Conservation (phyloP, 768 basidiomycete genomes). For the Serendipita sp. region DNA sequence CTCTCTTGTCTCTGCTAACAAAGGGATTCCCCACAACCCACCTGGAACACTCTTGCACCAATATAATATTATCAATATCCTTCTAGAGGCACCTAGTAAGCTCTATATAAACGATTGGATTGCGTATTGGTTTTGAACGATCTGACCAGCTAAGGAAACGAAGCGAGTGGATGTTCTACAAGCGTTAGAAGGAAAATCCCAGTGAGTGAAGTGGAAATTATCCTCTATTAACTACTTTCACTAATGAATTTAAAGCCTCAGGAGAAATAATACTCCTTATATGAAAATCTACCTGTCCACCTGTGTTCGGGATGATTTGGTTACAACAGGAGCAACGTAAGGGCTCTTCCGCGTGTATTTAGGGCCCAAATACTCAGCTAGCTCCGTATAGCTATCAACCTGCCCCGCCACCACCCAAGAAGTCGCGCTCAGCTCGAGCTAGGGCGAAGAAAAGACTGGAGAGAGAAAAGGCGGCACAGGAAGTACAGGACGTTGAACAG, state of each 20-base stretch:
- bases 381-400: slow-evolving; percentile 34
- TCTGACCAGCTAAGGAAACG: slow-evolving; percentile 14
- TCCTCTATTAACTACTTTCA: not conserved
- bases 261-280: slow-evolving; percentile 41
- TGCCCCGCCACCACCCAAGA: slow-evolving; percentile 2
- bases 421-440: slow-evolving; percentile 8
- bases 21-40: slow-evolving; percentile 20
- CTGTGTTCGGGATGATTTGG: slow-evolving; percentile 25
- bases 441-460: slow-evolving; percentile 3
- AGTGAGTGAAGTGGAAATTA: slow-evolving; percentile 27
- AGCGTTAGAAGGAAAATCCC: slow-evolving; percentile 41
- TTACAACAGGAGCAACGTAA: slow-evolving; percentile 34
- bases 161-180: slow-evolving; percentile 16
- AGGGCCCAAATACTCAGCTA: slow-evolving; percentile 9
- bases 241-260: slow-evolving; percentile 24
- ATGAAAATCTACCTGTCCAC: slow-evolving; percentile 54
- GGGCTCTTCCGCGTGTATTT: slow-evolving; percentile 11
- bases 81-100: slow-evolving; percentile 24
- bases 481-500: not conserved
- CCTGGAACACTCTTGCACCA: slow-evolving; percentile 39
- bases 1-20: not conserved
- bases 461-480: slow-evolving; percentile 1
- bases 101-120: slow-evolving; percentile 16
- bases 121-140: no score
- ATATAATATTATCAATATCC: slow-evolving; percentile 51